A percentile compares a stretch with the other conserved stretches of the same genome.
Conservation (phyloP, 768 basidiomycete species). For the Panaeolus papilionaceus region DNA sequence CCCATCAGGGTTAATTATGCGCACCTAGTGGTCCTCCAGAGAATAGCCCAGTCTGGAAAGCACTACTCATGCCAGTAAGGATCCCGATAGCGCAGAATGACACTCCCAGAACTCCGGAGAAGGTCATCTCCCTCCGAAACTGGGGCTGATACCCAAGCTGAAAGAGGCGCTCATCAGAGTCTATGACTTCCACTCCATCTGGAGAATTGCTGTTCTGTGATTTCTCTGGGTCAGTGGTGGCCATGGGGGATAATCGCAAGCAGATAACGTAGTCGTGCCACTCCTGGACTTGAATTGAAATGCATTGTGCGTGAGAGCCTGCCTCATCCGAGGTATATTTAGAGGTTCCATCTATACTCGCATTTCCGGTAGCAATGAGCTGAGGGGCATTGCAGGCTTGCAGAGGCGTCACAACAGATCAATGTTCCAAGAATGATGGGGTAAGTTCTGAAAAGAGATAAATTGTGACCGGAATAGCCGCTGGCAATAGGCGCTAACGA, state of each 20-base stretch:
- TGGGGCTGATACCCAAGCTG: conserved; percentile 62
- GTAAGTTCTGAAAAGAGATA: neutral
- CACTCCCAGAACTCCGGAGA: conserved; percentile 64
- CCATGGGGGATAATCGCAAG: neutral
- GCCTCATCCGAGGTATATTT: neutral
- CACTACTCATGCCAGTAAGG: conserved; percentile 64
- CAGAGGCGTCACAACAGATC: neutral
- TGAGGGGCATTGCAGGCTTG: neutral
- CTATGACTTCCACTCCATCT: neutral
- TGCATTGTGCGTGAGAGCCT: neutral
- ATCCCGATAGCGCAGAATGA: conserved; percentile 68
- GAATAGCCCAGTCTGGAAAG: conserved; percentile 64
- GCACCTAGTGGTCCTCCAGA: conserved; percentile 60
- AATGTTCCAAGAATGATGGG: neutral
- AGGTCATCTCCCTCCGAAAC: conserved; percentile 64
- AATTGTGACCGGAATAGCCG: neutral
- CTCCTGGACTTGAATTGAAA: neutral
- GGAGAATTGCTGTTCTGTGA: neutral
- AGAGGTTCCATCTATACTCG: neutral
- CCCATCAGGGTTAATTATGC: neutral
- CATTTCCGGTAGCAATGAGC: neutral
- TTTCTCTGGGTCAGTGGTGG: neutral
- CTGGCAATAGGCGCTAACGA: neutral
- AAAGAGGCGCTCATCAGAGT: conserved; percentile 41
- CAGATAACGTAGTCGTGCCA: neutral